phyloP scores from a whole-genome alignment of 176 grass and related monocot genomes.

The Bromus sterilis region DNA sequence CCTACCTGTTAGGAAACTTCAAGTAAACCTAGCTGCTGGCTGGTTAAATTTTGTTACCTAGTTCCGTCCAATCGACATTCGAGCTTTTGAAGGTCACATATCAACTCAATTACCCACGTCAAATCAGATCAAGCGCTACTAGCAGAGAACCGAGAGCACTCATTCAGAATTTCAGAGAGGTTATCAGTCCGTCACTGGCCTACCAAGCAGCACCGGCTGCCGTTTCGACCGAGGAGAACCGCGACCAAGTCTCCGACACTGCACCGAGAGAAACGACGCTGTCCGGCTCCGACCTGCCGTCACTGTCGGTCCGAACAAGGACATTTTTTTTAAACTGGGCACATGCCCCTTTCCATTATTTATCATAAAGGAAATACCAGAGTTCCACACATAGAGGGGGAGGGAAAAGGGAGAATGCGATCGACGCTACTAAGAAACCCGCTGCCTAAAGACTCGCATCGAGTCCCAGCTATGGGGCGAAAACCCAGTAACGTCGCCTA shows the following conservation, averaged over 20 bases:
- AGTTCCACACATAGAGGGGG: too few species aligned
- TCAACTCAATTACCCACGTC: neutral
- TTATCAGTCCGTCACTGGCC: neutral
- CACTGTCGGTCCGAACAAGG: neutral
- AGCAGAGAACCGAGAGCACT: neutral
- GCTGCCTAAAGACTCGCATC: too few species aligned
- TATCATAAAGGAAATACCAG: too few species aligned
- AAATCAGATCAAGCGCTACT: neutral
- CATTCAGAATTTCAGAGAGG: neutral
- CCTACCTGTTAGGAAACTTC: neutral
- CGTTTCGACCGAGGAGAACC: neutral
- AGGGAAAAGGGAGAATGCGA: too few species aligned
- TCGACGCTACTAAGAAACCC: too few species aligned
- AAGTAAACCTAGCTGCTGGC: neutral
- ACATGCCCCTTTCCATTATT: too few species aligned
- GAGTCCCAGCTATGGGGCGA: too few species aligned
- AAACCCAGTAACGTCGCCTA: too few species aligned
- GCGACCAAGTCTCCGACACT: neutral
- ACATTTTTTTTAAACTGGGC: too few species aligned
- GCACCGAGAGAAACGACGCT: neutral
- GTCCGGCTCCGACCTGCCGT: neutral
- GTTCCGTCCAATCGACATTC: too few species aligned
- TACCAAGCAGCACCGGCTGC: neutral
- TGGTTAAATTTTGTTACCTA: neutral
- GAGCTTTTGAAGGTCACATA: neutral